phyloP scores from a whole-genome alignment of 148 eudicot genomes.

The Hydrangea macrophylla region DNA sequence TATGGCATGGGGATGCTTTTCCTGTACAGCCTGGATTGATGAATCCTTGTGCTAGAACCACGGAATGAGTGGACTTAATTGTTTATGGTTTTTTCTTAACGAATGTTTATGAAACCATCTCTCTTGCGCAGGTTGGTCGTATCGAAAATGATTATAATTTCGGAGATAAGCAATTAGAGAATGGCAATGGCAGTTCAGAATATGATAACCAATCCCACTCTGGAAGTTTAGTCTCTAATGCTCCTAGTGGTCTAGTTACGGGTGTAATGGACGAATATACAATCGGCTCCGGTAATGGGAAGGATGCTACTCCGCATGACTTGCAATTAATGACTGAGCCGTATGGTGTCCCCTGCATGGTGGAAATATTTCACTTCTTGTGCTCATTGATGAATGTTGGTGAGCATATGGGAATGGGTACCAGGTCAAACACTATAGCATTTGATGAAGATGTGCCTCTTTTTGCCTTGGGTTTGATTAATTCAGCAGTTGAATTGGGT shows the following conservation, averaged over 20 bases:
- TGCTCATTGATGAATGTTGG: conserved; percentile 75
- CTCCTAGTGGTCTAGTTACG: conserved; percentile 31
- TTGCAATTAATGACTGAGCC: conserved; percentile 59
- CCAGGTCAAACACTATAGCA: conserved; percentile 67
- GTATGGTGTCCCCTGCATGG: conserved; percentile 90
- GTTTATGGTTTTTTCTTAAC: not conserved
- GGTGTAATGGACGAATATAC: conserved; percentile 40
- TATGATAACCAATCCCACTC: conserved; percentile 41
- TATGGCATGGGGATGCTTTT: no score
- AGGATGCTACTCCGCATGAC: conserved; percentile 46
- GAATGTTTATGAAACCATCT: not conserved
- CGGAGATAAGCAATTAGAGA: conserved; percentile 35
- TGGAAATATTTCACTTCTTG: conserved; percentile 82
- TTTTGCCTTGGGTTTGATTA: conserved; percentile 83
- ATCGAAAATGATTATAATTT: conserved; percentile 32
- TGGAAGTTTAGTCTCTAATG: conserved; percentile 30
- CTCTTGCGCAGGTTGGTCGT: conserved; percentile 43
- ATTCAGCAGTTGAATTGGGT: conserved; percentile 82
- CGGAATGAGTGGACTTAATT: not conserved
- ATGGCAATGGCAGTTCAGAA: conserved; percentile 53
- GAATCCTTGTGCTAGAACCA: not conserved
- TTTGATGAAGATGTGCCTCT: conserved; percentile 92
- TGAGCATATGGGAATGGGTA: conserved; percentile 61
- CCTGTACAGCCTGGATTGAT: no score
- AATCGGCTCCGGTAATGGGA: conserved; percentile 47